Conservation (phyloP, 2,329 filamentous ascomycete species). For the Didymella exigua region DNA sequence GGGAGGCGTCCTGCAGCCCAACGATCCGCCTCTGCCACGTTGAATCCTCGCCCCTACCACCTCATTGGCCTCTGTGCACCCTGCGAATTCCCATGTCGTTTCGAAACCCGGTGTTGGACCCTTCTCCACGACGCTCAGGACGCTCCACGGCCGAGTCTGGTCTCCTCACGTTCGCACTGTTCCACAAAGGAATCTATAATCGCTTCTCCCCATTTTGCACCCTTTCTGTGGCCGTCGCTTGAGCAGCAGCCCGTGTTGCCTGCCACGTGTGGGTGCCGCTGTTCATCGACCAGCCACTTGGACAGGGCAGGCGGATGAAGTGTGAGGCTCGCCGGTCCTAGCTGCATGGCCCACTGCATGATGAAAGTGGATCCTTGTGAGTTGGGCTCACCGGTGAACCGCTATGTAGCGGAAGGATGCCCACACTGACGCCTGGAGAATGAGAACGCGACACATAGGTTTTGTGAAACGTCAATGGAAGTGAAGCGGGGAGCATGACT, state of each 20-base stretch:
- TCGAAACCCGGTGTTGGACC: slow-evolving; percentile 3
- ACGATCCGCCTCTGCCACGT: slow-evolving; percentile 17
- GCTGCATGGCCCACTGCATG: neutral
- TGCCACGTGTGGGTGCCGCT: slow-evolving; percentile 27
- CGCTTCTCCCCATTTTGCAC: slow-evolving; percentile 1
- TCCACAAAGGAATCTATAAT: slow-evolving; percentile 8
- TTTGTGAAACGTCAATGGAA: neutral
- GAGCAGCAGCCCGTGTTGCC: neutral
- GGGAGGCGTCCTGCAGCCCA: slow-evolving; percentile 28
- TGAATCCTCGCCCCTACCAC: neutral
- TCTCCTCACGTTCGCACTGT: slow-evolving; percentile 12
- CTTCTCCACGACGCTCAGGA: slow-evolving; percentile 12
- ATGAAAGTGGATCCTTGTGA: neutral
- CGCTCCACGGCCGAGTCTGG: slow-evolving; percentile 11
- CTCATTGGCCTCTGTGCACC: slow-evolving; percentile 3
- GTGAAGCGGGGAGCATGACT: neutral
- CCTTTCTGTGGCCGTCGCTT: slow-evolving; percentile 7
- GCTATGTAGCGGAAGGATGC: neutral
- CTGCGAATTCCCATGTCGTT: slow-evolving; percentile 2
- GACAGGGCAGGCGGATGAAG: neutral
- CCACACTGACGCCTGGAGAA: neutral
- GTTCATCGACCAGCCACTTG: slow-evolving; percentile 5
- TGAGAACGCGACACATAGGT: slow-evolving; percentile 1
- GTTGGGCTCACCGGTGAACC: neutral
- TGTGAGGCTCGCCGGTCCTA: slow-evolving; percentile 3